Evolutionary conservation across 306 rosid species (phyloP).

Genomic region (Dryas alaskensis): DNA sequence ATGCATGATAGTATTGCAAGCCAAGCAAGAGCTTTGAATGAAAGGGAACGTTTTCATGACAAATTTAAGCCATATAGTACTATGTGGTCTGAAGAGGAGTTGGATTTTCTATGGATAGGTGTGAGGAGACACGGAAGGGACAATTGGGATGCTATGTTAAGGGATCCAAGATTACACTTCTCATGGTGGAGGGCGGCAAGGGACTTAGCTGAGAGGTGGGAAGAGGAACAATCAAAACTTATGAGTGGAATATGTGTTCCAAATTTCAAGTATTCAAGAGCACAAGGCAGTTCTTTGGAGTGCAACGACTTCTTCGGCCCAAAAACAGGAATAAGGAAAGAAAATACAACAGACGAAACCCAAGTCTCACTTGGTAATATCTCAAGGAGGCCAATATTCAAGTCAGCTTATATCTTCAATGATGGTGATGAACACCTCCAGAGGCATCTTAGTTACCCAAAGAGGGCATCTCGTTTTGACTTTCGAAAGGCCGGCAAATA

Average conservation of each 20-base stretch:
- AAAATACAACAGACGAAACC: constrained; percentile 31
- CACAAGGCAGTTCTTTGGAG: constrained; percentile 29
- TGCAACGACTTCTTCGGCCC: constrained; percentile 33
- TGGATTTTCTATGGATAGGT: constrained; percentile 76
- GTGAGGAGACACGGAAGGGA: constrained; percentile 65
- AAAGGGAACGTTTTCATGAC: constrained; percentile 39
- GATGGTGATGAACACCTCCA: constrained; percentile 21
- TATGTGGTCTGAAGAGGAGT: constrained; percentile 72
- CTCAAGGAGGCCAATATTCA: constrained; percentile 31
- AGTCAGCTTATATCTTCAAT: constrained; percentile 25
- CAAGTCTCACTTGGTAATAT: constrained; percentile 36
- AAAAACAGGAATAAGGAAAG: constrained; percentile 36
- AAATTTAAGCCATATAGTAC: constrained; percentile 28
- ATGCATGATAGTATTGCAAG: constrained; percentile 45
- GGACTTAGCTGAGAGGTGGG: constrained; percentile 70
- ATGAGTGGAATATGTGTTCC: constrained; percentile 34
- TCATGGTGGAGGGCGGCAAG: constrained; percentile 44
- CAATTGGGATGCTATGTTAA: constrained; percentile 65
- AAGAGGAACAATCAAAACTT: constrained; percentile 53
- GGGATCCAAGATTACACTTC: constrained; percentile 61
- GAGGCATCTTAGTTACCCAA: constrained; percentile 28
- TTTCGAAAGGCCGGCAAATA: constrained; percentile 21
- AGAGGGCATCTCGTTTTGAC: constrained; percentile 30
- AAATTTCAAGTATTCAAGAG: constrained; percentile 37
- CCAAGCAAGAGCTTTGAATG: constrained; percentile 44